phyloP scores from a whole-genome alignment of 495 filamentous ascomycete species.

The Xylaria cubensis region DNA sequence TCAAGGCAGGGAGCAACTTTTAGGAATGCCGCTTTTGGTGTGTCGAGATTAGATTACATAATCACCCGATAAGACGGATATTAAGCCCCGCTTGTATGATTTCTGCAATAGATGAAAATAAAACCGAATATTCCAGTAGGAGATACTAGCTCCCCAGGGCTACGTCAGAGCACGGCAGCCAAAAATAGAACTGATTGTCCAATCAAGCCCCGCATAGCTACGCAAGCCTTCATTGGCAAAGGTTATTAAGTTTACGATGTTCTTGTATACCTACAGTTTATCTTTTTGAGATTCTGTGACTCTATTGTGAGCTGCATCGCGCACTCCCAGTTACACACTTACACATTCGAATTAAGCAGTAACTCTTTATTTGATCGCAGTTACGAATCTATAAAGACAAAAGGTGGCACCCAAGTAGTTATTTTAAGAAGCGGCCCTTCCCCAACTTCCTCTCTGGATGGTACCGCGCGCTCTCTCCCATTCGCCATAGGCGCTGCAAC shows the following conservation, averaged over 20 bases:
- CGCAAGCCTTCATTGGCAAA: neutral
- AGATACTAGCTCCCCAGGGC: neutral
- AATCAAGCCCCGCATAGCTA: neutral
- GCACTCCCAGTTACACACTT: neutral
- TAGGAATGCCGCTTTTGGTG: slow-evolving; percentile 2
- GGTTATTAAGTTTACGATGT: neutral
- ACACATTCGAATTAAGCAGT: neutral
- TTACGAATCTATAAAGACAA: neutral
- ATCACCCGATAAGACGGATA: neutral
- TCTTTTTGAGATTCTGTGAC: neutral
- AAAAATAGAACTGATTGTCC: slow-evolving; percentile 12
- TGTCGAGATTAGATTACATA: neutral
- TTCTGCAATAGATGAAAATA: neutral
- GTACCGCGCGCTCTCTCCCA: slow-evolving; percentile 11
- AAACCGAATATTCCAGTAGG: neutral
- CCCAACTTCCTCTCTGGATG: neutral
- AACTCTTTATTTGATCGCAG: neutral
- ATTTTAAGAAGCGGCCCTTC: neutral
- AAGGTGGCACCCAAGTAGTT: neutral
- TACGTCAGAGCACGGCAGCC: slow-evolving; percentile 3
- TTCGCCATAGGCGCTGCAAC: slow-evolving; percentile 11
- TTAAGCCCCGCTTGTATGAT: neutral
- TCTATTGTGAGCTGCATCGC: neutral
- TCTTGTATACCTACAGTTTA: neutral
- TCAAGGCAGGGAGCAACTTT: neutral